Percentiles rank a stretch among this genome's conserved stretches.
Conservation (phyloP, 192 early-diverging fungal genomes). For the Spizellomyces punctatus region DNA sequence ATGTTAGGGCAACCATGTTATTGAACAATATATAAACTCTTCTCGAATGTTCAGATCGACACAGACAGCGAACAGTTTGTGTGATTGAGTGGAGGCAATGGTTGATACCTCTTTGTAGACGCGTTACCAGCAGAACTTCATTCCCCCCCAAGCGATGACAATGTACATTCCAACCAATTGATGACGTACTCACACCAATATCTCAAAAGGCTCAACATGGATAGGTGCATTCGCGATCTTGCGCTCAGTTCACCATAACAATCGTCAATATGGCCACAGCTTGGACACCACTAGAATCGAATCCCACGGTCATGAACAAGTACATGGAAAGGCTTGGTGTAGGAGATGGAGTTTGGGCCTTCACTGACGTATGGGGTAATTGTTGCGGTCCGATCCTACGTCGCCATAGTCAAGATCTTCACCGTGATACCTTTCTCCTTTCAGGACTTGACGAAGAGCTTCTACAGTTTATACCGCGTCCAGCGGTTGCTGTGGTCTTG, state of each 20-base stretch:
- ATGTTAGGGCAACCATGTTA: conserved; percentile 37
- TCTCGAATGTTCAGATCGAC: no score
- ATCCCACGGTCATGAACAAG: conserved; percentile 65
- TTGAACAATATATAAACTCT: no score
- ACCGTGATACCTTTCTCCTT: neutral
- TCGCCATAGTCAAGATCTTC: no score
- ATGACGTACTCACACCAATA: no score
- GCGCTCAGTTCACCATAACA: neutral
- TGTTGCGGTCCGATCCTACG: neutral
- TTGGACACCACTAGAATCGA: conserved; percentile 1
- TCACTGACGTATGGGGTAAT: conserved; percentile 81
- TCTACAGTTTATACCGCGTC: conserved; percentile 77
- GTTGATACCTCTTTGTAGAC: no score
- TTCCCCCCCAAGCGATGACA: no score
- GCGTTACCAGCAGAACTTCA: no score
- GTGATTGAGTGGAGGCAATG: no score
- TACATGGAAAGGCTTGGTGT: conserved; percentile 75
- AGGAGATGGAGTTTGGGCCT: conserved; percentile 52
- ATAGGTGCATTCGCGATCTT: no score
- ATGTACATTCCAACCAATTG: no score
- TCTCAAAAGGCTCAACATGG: no score
- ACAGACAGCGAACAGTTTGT: no score
- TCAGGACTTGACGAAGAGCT: conserved; percentile 81
- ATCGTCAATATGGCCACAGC: neutral
- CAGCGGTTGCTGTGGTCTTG: conserved; percentile 81